Evolutionary conservation across 108 stramenopile species (phyloP), one percentile per base, ranked within the genome.

Genomic region (Chaetoceros tenuissimus): DNA sequence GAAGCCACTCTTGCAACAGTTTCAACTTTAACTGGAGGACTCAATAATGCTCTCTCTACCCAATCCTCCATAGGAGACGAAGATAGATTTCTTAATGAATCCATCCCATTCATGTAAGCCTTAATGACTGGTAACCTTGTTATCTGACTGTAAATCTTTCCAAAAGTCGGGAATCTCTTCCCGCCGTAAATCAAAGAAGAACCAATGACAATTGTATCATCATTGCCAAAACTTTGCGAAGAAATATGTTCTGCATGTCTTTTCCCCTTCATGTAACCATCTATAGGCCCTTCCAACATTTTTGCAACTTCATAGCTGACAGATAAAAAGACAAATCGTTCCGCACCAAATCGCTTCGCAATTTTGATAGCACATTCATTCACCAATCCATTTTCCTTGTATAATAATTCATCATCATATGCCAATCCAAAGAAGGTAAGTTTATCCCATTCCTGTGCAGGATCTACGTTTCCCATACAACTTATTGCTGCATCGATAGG

Each of bases 251-350:
- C 63, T 16, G 46, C 55, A 21, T 28, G 26, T n/a, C 63, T 55
- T 31, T 64, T 64, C 3, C 63, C 63, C 7, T 64, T 46, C 1
- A 64, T 13, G 27, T 57, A 57, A 21, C 63, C 63, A 0, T 57
- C 63, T 0, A 64, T 56, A 17, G 63, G 55, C 24, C 63, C 63
- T 28, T 64, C 63, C 20, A 64, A 0, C 10, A 27, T 27, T 47
- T 64, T 64, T 21, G 55, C 55, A 0, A 28, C n/a, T 0, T 29
- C 45, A 30, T 56, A 64, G 24, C 24, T 43, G 21, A 57, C 45
- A 8, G 63, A 64, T n/a, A 64, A 2, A 27, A 64, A 29, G 55
- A 57, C 55, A 23, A 55, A 64, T 16, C 63, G 58, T 5, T 21
- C 16, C 25, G 58, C 58, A 24, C 40, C 20, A 1, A 55, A 19